Percentiles rank a stretch among this genome's conserved stretches.
Evolutionary conservation across 495 filamentous ascomycete genomes (phyloP).

Genomic region (Aspergillus nidulans): DNA sequence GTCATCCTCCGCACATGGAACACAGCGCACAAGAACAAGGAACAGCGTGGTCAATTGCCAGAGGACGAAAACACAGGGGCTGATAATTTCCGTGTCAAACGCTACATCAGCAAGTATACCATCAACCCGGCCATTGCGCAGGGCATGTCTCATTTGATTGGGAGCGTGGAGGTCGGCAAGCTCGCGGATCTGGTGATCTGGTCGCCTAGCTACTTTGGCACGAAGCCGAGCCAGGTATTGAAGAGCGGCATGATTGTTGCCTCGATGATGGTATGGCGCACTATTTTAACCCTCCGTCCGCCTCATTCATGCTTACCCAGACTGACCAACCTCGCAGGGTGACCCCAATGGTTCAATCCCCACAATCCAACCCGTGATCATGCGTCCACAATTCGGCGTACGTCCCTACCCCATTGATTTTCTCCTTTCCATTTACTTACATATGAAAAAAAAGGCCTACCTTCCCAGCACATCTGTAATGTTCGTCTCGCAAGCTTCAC

Average conservation of each 20-base stretch:
- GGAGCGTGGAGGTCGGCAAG: conserved; percentile 85
- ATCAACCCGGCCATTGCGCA: conserved; percentile 94
- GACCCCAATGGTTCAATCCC: conserved; percentile 94
- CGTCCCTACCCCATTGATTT: conserved; percentile 18
- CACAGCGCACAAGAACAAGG: conserved; percentile 96
- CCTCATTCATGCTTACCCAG: background rate
- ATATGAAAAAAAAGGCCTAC: conserved; percentile 35
- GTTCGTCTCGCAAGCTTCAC: conserved; percentile 74
- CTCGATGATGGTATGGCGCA: conserved; percentile 82
- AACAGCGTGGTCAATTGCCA: conserved; percentile 69
- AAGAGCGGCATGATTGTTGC: conserved; percentile 89
- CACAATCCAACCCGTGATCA: conserved; percentile 80
- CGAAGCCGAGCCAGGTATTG: conserved; percentile 76
- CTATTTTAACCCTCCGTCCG: too few species aligned
- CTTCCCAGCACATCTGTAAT: conserved; percentile 71
- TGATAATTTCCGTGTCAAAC: conserved; percentile 90
- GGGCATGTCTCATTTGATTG: conserved; percentile 87
- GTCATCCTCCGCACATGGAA: conserved; percentile 96
- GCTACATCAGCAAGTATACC: conserved; percentile 96
- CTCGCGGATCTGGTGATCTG: conserved; percentile 89
- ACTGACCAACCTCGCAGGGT: conserved; percentile 50
- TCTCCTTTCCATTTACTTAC: background rate
- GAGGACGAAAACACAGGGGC: conserved; percentile 79
- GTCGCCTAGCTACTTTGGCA: conserved; percentile 81
- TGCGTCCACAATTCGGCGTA: conserved; percentile 82